A percentile compares a stretch with the other conserved stretches of the same genome.
phyloP scores from a whole-genome alignment of 2,329 filamentous ascomycete species.

The Phaeophleospora eucalypticola region DNA sequence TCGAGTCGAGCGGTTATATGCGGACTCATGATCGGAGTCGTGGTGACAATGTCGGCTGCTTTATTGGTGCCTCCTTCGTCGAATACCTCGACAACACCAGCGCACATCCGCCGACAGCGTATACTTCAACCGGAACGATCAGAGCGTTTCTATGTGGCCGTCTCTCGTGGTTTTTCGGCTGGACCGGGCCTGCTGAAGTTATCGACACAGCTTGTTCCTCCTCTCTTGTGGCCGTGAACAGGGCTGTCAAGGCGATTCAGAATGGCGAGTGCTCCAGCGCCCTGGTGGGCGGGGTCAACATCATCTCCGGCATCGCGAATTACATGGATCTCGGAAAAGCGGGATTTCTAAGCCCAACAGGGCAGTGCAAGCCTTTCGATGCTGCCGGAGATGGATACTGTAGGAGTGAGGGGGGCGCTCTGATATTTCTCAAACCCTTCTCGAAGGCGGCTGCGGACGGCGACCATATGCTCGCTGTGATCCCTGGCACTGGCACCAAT shows the following conservation, averaged over 20 bases:
- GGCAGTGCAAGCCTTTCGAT: conserved; percentile 31
- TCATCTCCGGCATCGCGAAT: conserved; percentile 23
- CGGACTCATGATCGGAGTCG: no score
- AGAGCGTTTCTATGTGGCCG: conserved; percentile 21
- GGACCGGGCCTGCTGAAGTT: conserved; percentile 37
- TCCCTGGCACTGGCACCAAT: conserved; percentile 37
- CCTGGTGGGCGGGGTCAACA: conserved; percentile 37
- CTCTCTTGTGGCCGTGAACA: conserved; percentile 29
- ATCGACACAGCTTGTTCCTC: conserved; percentile 30
- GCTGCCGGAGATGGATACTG: conserved; percentile 35
- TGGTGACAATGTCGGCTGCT: conserved; percentile 35
- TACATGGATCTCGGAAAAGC: conserved; percentile 36
- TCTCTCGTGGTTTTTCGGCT: conserved; percentile 43
- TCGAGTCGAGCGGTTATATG: conserved; percentile 32
- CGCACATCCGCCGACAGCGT: conserved; percentile 24
- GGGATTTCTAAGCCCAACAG: conserved; percentile 32
- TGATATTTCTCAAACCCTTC: conserved; percentile 32
- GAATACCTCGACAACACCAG: conserved; percentile 37
- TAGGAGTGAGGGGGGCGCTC: conserved; percentile 30
- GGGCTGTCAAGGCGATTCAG: conserved; percentile 28
- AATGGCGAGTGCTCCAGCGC: conserved; percentile 29
- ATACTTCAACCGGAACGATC: conserved; percentile 29
- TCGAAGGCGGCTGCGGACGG: conserved; percentile 33
- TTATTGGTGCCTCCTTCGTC: conserved; percentile 32
- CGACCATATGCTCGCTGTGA: conserved; percentile 34